Evolutionary conservation across 2,329 filamentous ascomycete genomes (phyloP).

Genomic region (Fusarium nematophilum): DNA sequence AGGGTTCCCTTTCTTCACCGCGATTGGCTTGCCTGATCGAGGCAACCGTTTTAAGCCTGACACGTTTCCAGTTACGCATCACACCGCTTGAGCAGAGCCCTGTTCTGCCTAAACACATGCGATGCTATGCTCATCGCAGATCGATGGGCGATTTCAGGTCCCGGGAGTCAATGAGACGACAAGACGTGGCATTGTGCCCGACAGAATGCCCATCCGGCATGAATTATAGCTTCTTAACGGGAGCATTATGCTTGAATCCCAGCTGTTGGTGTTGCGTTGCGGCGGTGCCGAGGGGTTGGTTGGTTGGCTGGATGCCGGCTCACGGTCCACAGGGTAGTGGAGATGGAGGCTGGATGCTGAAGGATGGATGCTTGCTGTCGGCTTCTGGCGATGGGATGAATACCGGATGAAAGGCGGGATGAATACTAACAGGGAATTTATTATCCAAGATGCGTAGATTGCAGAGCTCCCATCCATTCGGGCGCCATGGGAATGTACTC

Average conservation of each 20-base stretch:
- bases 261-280: neutral
- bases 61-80: neutral
- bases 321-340: slow-evolving; percentile 11
- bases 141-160: neutral
- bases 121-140: neutral
- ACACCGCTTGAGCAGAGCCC: slow-evolving; percentile 2
- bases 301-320: slow-evolving; percentile 17
- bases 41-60: neutral
- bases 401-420: slow-evolving; percentile 4
- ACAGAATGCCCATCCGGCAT: neutral
- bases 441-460: too few relatives aligned
- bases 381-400: slow-evolving; percentile 2
- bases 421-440: neutral
- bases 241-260: slow-evolving; percentile 1
- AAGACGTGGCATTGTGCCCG: slow-evolving; percentile 10
- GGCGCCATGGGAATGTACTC: neutral
- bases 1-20: neutral
- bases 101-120: slow-evolving; percentile 1
- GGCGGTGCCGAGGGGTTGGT: slow-evolving; percentile 5
- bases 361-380: slow-evolving; percentile 3
- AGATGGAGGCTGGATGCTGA: neutral
- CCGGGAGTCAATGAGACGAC: slow-evolving; percentile 18
- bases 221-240: neutral
- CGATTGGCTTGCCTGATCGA: slow-evolving; percentile 1
- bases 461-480: neutral